Evolutionary conservation across 768 basidiomycete genomes (phyloP).

Genomic region (Termitomyces sp.): DNA sequence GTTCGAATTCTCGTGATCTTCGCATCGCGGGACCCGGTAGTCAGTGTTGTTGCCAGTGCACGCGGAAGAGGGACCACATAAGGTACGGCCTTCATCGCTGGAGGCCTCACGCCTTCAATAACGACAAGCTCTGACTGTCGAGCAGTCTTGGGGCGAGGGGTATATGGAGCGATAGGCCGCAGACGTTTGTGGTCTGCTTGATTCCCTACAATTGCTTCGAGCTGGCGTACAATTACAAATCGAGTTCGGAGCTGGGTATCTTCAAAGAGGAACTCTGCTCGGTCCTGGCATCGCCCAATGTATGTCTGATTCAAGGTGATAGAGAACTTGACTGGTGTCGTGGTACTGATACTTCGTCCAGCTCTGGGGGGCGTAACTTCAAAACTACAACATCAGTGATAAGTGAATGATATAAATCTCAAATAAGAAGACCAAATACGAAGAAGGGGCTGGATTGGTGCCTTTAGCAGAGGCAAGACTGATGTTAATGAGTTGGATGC

Average conservation of each 20-base stretch:
- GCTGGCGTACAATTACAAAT: conserved; percentile 46
- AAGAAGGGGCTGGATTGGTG: neutral
- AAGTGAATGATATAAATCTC: neutral
- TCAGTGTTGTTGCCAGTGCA: conserved; percentile 26
- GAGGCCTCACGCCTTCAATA: conserved; percentile 40
- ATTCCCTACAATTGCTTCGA: conserved; percentile 44
- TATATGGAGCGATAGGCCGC: conserved; percentile 42
- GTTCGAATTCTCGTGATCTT: conserved; percentile 27
- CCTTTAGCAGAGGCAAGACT: conserved; percentile 15
- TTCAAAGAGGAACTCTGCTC: conserved; percentile 50
- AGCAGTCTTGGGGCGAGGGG: conserved; percentile 25
- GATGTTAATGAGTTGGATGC: conserved; percentile 6
- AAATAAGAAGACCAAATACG: conserved; percentile 1
- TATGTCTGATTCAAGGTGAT: conserved; percentile 31
- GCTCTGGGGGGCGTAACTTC: neutral
- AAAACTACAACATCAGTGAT: neutral
- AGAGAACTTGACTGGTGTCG: conserved; percentile 22
- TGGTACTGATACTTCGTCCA: conserved; percentile 18
- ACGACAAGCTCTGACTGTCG: conserved; percentile 31
- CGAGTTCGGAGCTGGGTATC: conserved; percentile 37
- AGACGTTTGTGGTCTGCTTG: conserved; percentile 42
- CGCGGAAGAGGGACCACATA: conserved; percentile 37
- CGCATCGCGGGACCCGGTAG: conserved; percentile 23
- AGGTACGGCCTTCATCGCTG: conserved; percentile 35
- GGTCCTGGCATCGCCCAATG: conserved; percentile 49